A percentile compares a stretch with the other conserved stretches of the same genome.
These are phyloP conservation scores for Protomyces macrosporus DNA, from an alignment of 1,139 yeast genomes.

Conservation along the genomic window DNA sequence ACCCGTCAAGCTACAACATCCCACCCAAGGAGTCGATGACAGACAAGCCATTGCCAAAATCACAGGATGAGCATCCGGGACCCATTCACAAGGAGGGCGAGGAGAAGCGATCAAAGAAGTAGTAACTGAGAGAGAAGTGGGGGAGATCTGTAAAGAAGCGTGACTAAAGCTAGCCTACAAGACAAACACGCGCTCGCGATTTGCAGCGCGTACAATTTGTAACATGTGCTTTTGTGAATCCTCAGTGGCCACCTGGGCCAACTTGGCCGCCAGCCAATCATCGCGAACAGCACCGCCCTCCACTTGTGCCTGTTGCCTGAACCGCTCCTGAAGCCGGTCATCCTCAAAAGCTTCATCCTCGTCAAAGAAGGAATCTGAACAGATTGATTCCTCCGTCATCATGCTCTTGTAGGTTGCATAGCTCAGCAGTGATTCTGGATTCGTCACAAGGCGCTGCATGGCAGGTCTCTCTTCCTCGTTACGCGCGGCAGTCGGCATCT, in stretches of 20 bases:
- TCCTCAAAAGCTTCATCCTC: neutral
- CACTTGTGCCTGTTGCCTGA: neutral
- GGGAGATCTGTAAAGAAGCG: neutral
- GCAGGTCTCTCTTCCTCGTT: neutral
- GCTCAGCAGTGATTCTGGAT: neutral
- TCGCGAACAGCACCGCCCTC: neutral
- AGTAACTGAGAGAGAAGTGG: neutral
- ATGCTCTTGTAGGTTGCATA: neutral
- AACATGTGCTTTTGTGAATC: neutral
- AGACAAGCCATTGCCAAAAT: constrained; percentile 11
- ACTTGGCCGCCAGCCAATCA: neutral
- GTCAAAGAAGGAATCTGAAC: neutral
- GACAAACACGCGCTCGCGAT: neutral
- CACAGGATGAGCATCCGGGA: constrained; percentile 21
- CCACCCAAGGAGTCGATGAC: constrained; percentile 24
- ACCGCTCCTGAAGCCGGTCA: neutral
- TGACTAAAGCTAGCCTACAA: neutral
- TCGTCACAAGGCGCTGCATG: neutral
- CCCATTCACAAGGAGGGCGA: constrained; percentile 22
- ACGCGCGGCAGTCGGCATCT: neutral
- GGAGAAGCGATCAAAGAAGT: constrained; percentile 7
- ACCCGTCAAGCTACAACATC: constrained; percentile 15
- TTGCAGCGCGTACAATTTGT: neutral
- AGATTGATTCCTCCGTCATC: neutral
- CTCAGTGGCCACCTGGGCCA: neutral